These are phyloP conservation scores for Paracamarosporium sp. DNA, from an alignment of 2,329 filamentous ascomycete species.

Conservation along the genomic window DNA sequence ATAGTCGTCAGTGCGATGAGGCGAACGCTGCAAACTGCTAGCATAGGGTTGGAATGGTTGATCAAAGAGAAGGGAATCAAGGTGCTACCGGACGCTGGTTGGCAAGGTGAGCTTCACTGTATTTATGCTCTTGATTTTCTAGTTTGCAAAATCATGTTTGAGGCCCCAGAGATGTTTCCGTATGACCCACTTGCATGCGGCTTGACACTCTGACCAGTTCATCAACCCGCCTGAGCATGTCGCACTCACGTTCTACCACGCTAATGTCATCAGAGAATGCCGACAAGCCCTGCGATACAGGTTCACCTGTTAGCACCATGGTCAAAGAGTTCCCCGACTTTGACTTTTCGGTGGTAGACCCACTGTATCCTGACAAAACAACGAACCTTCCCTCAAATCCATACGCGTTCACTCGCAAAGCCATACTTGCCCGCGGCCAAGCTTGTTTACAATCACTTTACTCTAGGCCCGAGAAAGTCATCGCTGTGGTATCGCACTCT, in stretches of 20 bases:
- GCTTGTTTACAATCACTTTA: constrained; percentile 59
- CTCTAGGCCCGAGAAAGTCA: constrained; percentile 63
- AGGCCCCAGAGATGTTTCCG: neutral
- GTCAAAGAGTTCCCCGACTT: constrained; percentile 60
- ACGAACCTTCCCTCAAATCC: constrained; percentile 43
- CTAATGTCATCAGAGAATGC: constrained; percentile 46
- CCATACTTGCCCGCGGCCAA: constrained; percentile 64
- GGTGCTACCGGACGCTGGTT: constrained; percentile 65
- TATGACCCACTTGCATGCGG: neutral
- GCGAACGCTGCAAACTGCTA: constrained; percentile 70
- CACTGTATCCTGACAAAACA: constrained; percentile 69
- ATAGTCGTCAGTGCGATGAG: constrained; percentile 71
- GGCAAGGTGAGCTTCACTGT: constrained; percentile 62
- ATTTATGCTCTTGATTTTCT: neutral
- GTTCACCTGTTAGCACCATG: constrained; percentile 56
- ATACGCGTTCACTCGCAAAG: constrained; percentile 62
- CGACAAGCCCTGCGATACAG: constrained; percentile 66
- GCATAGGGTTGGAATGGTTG: constrained; percentile 65
- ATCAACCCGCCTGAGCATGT: neutral
- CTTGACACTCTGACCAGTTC: neutral
- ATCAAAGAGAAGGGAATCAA: constrained; percentile 55
- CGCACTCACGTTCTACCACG: neutral
- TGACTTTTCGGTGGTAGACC: constrained; percentile 64
- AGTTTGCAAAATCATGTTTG: neutral
- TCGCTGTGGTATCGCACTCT: constrained; percentile 71